phyloP scores from a whole-genome alignment of 2,329 filamentous ascomycete species.

The Sclerotinia glacialis region DNA sequence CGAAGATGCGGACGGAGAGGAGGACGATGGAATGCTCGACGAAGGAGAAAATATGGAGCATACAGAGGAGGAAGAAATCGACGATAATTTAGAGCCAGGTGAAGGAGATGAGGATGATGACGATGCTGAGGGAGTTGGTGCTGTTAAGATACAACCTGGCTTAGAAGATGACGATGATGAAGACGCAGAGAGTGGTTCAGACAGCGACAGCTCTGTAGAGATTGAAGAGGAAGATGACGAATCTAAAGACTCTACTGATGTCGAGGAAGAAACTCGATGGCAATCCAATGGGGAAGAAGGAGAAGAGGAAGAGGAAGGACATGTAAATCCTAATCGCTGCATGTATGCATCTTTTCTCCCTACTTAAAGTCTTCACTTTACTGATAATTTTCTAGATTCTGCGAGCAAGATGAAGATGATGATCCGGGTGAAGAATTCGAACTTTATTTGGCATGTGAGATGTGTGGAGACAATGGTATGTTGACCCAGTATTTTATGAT shows the following conservation, averaged over 20 bases:
- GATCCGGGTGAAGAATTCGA: conserved; percentile 81
- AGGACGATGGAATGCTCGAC: conserved; percentile 41
- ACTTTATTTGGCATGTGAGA: conserved; percentile 69
- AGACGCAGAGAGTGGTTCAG: conserved; percentile 38
- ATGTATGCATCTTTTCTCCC: conserved; percentile 50
- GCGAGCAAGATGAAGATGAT: conserved; percentile 76
- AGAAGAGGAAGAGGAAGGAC: conserved; percentile 54
- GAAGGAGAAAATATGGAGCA: conserved; percentile 37
- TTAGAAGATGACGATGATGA: conserved; percentile 41
- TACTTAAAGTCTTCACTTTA: conserved; percentile 5
- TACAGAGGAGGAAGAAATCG: conserved; percentile 41
- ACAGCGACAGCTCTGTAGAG: conserved; percentile 35
- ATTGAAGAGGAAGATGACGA: conserved; percentile 48
- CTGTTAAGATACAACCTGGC: conserved; percentile 40
- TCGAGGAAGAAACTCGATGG: conserved; percentile 56
- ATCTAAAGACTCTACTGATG: conserved; percentile 56
- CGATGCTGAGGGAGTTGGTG: conserved; percentile 39
- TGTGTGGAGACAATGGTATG: conserved; percentile 82
- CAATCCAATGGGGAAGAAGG: conserved; percentile 48
- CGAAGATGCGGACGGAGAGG: conserved; percentile 41
- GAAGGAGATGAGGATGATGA: conserved; percentile 45
- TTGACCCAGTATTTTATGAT: conserved; percentile 36
- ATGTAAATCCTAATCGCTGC: conserved; percentile 57
- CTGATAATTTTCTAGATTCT: conserved; percentile 62
- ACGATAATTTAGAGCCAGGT: conserved; percentile 43